Percentiles rank a stretch among this genome's conserved stretches.
Conservation (phyloP, 2,329 filamentous ascomycete species). For the Aspergillus neoniger region DNA sequence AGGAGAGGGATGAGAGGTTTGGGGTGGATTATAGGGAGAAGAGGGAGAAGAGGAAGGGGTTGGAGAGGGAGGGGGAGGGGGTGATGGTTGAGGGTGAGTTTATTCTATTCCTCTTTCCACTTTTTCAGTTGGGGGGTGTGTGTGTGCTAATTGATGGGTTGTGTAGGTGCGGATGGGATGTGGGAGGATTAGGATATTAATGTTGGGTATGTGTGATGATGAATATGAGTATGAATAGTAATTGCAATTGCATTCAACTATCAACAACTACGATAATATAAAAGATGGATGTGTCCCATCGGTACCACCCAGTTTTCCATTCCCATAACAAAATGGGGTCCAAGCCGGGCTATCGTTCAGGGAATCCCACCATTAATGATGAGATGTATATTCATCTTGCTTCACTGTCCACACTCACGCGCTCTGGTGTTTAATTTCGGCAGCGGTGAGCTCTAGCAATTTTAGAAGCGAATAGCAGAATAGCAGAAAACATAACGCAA, state of each 20-base stretch:
- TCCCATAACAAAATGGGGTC: conserved; percentile 51
- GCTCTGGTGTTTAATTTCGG: conserved; percentile 50
- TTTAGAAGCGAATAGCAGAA: conserved; percentile 43
- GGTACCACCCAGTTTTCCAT: conserved; percentile 44
- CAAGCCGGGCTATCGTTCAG: conserved; percentile 41
- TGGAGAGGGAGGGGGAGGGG: conserved; percentile 32
- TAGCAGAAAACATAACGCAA: background rate
- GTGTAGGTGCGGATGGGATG: conserved; percentile 38
- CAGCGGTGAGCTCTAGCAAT: conserved; percentile 60
- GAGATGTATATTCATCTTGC: conserved; percentile 50
- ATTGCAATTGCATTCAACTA: background rate
- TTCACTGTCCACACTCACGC: conserved; percentile 61
- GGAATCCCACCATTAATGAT: conserved; percentile 34
- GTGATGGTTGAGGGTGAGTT: conserved; percentile 39
- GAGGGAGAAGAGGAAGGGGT: conserved; percentile 55
- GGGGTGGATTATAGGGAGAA: conserved; percentile 55
- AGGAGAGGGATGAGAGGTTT: conserved; percentile 57
- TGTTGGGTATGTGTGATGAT: background rate
- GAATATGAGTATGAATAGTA: background rate
- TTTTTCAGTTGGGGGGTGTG: background rate
- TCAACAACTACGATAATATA: conserved; percentile 1
- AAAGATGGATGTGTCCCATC: conserved; percentile 47
- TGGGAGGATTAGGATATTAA: conserved; percentile 21
- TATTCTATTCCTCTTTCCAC: background rate
- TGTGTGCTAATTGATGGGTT: background rate